A percentile compares a stretch with the other conserved stretches of the same genome.
phyloP scores from a whole-genome alignment of 1,139 yeast species.

The Lodderomyces elongisporus region DNA sequence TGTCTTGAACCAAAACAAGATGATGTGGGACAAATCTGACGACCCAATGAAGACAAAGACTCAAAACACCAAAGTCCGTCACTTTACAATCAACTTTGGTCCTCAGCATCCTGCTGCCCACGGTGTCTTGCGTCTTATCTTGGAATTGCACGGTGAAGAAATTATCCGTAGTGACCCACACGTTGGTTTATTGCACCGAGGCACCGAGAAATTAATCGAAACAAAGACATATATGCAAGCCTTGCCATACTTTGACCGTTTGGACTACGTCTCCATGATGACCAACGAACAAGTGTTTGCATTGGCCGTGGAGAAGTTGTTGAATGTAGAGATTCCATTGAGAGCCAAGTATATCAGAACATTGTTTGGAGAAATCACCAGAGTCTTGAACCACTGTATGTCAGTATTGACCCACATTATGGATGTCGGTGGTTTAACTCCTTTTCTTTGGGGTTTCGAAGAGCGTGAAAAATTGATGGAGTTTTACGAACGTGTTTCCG shows the following conservation, averaged over 20 bases:
- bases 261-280: conserved; percentile 91
- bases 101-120: conserved; percentile 97
- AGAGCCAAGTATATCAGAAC: conserved; percentile 85
- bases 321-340: conserved; percentile 79
- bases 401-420: conserved; percentile 83
- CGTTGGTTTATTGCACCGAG: conserved; percentile 82
- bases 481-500: conserved; percentile 85
- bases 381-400: conserved; percentile 82
- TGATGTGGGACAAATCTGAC: conserved; percentile 44
- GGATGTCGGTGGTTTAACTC: conserved; percentile 95
- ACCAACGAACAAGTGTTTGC: conserved; percentile 86
- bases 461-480: conserved; percentile 93
- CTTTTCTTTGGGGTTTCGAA: conserved; percentile 92
- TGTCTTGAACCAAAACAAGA: conserved; percentile 44
- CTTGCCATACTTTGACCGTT: conserved; percentile 81
- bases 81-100: conserved; percentile 85
- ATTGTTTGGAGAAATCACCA: conserved; percentile 81
- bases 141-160: conserved; percentile 87
- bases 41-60: conserved; percentile 41
- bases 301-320: conserved; percentile 78
- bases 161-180: conserved; percentile 85
- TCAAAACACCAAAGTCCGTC: conserved; percentile 64
- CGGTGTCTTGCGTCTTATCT: conserved; percentile 82
- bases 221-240: conserved; percentile 83
- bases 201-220: conserved; percentile 85